Conservation (phyloP, 495 filamentous ascomycete genomes). For the Annulohypoxylon maeteangense region DNA sequence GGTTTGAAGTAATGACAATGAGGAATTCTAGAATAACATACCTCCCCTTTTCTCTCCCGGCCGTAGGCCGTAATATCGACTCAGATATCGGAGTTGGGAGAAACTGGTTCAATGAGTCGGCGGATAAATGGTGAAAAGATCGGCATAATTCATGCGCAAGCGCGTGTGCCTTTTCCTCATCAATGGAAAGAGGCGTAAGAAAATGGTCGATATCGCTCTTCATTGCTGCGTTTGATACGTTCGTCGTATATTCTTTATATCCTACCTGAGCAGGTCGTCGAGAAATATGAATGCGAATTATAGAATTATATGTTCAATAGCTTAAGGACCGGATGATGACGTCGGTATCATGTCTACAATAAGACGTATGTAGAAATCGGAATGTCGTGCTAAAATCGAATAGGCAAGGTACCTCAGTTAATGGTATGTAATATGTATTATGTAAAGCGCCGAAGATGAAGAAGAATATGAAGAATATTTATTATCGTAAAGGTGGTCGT, state of each 20-base stretch:
- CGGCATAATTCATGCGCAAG: constrained; percentile 70
- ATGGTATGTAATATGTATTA: neutral
- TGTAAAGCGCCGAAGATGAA: neutral
- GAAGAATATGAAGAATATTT: neutral
- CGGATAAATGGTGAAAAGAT: constrained; percentile 71
- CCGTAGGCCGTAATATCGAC: constrained; percentile 66
- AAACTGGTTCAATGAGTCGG: constrained; percentile 75
- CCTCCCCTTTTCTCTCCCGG: constrained; percentile 67
- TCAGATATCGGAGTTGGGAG: constrained; percentile 81
- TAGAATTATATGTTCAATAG: neutral
- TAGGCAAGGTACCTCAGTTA: neutral
- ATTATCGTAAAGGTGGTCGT: neutral
- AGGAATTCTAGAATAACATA: constrained; percentile 47
- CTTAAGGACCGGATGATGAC: constrained; percentile 10
- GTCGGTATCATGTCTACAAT: constrained; percentile 31
- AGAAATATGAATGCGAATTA: neutral
- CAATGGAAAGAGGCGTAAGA: constrained; percentile 57
- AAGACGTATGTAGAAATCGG: constrained; percentile 1
- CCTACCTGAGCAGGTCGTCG: neutral
- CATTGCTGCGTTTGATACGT: constrained; percentile 34
- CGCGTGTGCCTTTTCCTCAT: constrained; percentile 60
- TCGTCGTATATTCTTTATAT: neutral
- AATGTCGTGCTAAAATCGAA: neutral
- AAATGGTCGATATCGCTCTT: constrained; percentile 52
- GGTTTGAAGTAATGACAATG: constrained; percentile 29